Base-by-base conservation (phyloP, 2,329 filamentous ascomycete genomes). In the Diaporthe nobilis region DNA sequence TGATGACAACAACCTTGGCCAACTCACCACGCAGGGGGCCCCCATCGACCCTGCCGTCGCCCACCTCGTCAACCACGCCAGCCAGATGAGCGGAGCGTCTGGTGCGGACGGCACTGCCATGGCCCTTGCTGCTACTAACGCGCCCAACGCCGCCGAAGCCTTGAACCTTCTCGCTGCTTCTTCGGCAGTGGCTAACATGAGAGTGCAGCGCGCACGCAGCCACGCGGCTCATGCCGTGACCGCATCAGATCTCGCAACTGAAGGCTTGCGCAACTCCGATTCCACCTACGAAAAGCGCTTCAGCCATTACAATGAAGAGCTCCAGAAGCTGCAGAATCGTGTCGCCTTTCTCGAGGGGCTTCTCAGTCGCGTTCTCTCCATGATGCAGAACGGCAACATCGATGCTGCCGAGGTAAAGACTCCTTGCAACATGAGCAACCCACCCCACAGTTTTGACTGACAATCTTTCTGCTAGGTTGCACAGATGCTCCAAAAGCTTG, bases 381-480 rank as follows among this genome's bases (percentile, higher is more conserved):
- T 60, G 55, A 6, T 60, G 68, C 53, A n/a, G 17, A 71, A 60
- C 39, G 44, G 31, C 68, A 71, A 60, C 44, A 42, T 60, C 25
- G 55, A 60, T 10, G 55, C 68, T n/a, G 22, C 34, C 20, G 53
- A 71, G 68, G 53, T 60, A 47, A 60, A 42, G 2, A 4, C 15
- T 4, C 25, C 42, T 25, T 31, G 6, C 17, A 22, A 12, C 5
- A 15, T 28, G 12, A 8, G 9, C 20, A 9, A 22, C 13, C 39
- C 5, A 3, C 2, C 17, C 13, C 9, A 22, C 42, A 31, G 28
- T 5, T 12, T 17, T 60, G 10, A 37, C 25, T 12, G 20, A 49
- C 39, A 1, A n/a, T 25, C 2, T 20, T 17, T 37, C 15, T 20
- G 8, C 10, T 49, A 51, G 68, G 31, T 60, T 15, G 39, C 25